Base-by-base conservation (phyloP, 192 early-diverging fungal genomes). In the Obelidium mucronatum region DNA sequence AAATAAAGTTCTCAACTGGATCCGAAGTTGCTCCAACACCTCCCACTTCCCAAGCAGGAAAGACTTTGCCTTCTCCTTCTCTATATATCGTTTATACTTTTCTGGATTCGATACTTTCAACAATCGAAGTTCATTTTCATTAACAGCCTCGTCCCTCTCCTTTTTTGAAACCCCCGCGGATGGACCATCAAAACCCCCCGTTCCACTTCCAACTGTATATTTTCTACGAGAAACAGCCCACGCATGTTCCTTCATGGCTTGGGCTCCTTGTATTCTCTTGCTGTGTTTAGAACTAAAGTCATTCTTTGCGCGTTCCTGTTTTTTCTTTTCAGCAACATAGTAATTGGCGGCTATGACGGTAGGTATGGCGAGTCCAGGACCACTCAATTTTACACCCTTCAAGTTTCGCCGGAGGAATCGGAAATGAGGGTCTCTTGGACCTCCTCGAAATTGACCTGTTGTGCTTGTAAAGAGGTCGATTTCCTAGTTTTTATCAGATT, bases 371-470 rank as follows among this genome's bases (percentile, higher is more conserved):
- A 44, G 4, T 1, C n/a, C 36, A 1, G 70, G 70, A 28, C 70
- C 70, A 59, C 54, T 59, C 11, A 72, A 36, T 58, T 72, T 72
- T 2, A 72, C 54, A 22, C 70, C 70, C 37, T 59, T 72, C 28
- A 72, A 58, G 36, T 55, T 44, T 22, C 70, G 51, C 13, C 55
- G 52, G 8, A 76, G 51, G 53, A 76, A 76, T 1, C 74, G 74
- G 0, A 36, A 34, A 37, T 76, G 64, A 3, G 62, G 62, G 36
- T 76, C 74, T 19, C 61, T 28, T 51, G 31, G 62, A 8, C 70
- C 70, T 30, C 74, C 74, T 17, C 74, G 74, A 36, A 76, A 76
- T 64, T 64, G 52, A 11, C 74, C 74, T 26, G 74, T 76, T n/a
- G 63, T 76, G 42, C 24, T 65, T 22, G 62, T 76, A 40, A 76